phyloP scores from a whole-genome alignment of 306 rosid species.

The Prunus persica region DNA sequence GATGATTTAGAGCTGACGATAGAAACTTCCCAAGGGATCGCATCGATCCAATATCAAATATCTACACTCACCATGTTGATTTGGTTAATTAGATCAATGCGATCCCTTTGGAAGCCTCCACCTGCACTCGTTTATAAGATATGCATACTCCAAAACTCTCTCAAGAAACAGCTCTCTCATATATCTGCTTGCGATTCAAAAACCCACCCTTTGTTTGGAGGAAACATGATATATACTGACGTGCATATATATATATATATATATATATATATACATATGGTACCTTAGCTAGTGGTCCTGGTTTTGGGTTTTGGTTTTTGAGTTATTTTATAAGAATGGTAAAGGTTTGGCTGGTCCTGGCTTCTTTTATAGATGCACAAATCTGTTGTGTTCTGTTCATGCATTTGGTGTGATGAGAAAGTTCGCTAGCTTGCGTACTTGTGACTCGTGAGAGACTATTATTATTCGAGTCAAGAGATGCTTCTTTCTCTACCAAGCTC shows the following conservation, averaged over 20 bases:
- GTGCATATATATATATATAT: too few relatives aligned
- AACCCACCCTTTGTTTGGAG: too few relatives aligned
- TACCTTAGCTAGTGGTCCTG: conserved; percentile 17
- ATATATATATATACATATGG: background rate
- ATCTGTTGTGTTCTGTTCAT: conserved; percentile 21
- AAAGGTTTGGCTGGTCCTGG: conserved; percentile 10
- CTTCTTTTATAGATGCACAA: background rate
- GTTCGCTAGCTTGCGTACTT: background rate
- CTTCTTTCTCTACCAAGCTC: background rate
- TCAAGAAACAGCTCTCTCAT: background rate
- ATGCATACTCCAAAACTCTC: background rate
- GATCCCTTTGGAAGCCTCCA: conserved; percentile 93
- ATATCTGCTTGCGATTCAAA: too few relatives aligned
- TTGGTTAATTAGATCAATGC: conserved; percentile 62
- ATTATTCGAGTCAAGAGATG: background rate
- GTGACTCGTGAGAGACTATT: too few relatives aligned
- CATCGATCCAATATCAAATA: conserved; percentile 52
- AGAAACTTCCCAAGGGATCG: conserved; percentile 72
- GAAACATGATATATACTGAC: too few relatives aligned
- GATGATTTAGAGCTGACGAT: conserved; percentile 27
- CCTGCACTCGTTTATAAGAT: conserved; percentile 35
- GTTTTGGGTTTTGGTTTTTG: conserved; percentile 23
- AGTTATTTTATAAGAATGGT: conserved; percentile 27
- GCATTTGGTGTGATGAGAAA: conserved; percentile 36
- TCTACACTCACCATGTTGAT: background rate